Conservation (phyloP, 2,329 filamentous ascomycete genomes). For the Xylaria digitata region DNA sequence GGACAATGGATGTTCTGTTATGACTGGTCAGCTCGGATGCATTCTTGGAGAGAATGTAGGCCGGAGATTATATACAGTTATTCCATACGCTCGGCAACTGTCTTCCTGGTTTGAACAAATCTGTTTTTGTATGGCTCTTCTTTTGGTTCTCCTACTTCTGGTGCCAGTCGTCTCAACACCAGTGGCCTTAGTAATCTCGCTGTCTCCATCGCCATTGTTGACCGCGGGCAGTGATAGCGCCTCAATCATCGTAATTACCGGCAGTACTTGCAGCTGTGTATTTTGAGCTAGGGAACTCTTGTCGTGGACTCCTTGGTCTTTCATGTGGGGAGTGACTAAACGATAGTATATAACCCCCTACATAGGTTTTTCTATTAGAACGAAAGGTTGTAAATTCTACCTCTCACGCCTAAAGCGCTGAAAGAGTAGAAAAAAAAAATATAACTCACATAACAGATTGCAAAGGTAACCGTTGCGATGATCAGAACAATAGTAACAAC, state of each 20-base stretch:
- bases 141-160: background rate
- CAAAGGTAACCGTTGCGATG: constrained; percentile 11
- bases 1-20: background rate
- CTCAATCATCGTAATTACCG: background rate
- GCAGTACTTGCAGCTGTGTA: background rate
- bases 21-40: background rate
- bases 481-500: background rate
- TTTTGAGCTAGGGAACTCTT: background rate
- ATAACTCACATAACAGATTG: constrained; percentile 26
- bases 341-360: constrained; percentile 8
- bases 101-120: background rate
- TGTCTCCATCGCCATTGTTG: no score
- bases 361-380: background rate
- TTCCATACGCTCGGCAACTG: background rate
- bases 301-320: background rate
- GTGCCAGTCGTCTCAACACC: background rate
- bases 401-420: no score
- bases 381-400: background rate
- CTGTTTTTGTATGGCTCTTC: background rate
- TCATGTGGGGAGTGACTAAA: background rate
- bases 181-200: background rate
- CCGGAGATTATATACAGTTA: background rate
- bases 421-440: background rate
- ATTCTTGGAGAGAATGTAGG: background rate
- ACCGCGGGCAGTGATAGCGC: background rate